Evolutionary conservation across 169 alveolate genomes (phyloP).

Genomic region (Plasmodium coatneyi): DNA sequence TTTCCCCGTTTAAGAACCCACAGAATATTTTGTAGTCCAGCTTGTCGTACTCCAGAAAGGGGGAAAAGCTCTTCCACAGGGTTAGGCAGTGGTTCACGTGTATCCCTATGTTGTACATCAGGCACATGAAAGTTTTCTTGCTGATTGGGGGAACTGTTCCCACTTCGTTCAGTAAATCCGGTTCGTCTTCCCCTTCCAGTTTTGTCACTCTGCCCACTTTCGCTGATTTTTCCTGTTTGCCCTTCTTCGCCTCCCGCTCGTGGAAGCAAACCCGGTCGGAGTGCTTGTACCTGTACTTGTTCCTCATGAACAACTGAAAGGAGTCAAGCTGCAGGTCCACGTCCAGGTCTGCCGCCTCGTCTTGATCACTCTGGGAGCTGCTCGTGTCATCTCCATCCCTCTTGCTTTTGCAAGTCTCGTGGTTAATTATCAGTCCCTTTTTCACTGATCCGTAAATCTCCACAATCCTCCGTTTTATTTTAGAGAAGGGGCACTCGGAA

Average conservation of each 20-base stretch:
- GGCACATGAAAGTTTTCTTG: conserved; percentile 46
- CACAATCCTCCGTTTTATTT: conserved; percentile 73
- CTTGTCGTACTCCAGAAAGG: conserved; percentile 42
- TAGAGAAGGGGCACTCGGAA: conserved; percentile 52
- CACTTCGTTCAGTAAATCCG: not conserved
- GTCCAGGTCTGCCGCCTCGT: not conserved
- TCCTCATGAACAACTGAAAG: not conserved
- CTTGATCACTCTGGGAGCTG: not conserved
- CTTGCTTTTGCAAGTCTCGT: conserved; percentile 18
- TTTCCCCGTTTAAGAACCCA: conserved; percentile 59
- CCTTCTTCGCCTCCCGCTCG: not conserved
- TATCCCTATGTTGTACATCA: conserved; percentile 74
- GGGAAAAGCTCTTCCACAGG: conserved; percentile 41
- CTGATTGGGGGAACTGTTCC: conserved; percentile 3
- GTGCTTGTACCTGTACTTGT: conserved; percentile 37
- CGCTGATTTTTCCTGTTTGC: not conserved
- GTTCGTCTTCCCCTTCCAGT: not conserved
- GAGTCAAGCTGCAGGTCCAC: not conserved
- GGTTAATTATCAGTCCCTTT: conserved; percentile 20
- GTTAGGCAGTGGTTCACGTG: conserved; percentile 24
- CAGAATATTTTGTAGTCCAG: conserved; percentile 60
- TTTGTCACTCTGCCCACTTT: not conserved
- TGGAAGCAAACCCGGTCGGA: conserved; percentile 1
- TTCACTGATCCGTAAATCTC: conserved; percentile 72
- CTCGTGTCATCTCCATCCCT: conserved; percentile 5